These are phyloP conservation scores for Schwanniomyces vanrijiae DNA, from an alignment of 805 yeast species.

Conservation along the genomic window DNA sequence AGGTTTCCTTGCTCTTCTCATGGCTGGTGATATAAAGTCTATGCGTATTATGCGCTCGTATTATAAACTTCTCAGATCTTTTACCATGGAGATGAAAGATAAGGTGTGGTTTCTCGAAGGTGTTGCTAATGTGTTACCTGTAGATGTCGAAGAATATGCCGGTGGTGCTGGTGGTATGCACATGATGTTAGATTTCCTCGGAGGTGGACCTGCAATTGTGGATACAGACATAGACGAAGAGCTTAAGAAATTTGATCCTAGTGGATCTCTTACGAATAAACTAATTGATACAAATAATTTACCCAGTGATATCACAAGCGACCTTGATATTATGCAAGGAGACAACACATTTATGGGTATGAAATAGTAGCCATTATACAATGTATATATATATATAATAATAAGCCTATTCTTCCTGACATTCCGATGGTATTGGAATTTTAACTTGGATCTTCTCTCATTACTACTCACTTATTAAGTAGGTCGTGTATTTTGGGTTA, in stretches of 20 bases:
- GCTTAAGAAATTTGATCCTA: conserved; percentile 42
- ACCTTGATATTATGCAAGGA: conserved; percentile 51
- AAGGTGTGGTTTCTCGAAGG: conserved; percentile 94
- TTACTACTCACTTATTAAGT: too few relatives aligned
- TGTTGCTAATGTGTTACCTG: conserved; percentile 83
- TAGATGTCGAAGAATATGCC: conserved; percentile 85
- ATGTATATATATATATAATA: background rate
- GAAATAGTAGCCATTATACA: conserved; percentile 13
- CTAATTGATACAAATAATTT: conserved; percentile 54
- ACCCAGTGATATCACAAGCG: conserved; percentile 55
- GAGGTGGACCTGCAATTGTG: conserved; percentile 56
- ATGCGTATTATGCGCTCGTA: conserved; percentile 90
- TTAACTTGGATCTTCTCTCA: too few relatives aligned
- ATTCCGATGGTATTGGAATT: too few relatives aligned
- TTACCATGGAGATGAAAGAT: conserved; percentile 84
- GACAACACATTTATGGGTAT: conserved; percentile 42
- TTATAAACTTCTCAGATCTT: conserved; percentile 76
- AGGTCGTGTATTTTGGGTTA: conserved; percentile 4
- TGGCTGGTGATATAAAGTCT: conserved; percentile 83
- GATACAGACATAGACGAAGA: conserved; percentile 40
- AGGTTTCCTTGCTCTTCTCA: conserved; percentile 69
- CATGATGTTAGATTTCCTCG: conserved; percentile 85
- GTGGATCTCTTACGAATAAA: conserved; percentile 44
- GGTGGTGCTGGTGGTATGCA: conserved; percentile 89
- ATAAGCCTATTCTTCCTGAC: too few relatives aligned